These are phyloP conservation scores for Lactifluus pinguis DNA, from an alignment of 768 basidiomycete genomes.

Conservation along the genomic window DNA sequence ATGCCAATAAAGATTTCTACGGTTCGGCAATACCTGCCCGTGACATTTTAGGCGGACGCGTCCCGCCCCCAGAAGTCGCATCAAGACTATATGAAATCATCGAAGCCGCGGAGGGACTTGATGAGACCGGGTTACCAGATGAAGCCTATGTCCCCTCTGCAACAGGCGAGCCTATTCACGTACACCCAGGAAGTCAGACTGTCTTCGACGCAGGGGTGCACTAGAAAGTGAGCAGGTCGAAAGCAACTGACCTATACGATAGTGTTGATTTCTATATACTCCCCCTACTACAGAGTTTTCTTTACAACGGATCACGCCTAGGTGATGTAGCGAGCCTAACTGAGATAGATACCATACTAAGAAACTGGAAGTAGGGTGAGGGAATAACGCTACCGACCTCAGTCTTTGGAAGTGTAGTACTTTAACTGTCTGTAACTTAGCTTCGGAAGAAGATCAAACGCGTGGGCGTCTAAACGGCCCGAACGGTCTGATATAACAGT, in stretches of 20 bases:
- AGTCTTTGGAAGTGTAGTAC: too few relatives aligned
- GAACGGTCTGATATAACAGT: too few relatives aligned
- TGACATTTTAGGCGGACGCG: constrained; percentile 87
- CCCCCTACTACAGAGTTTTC: neutral
- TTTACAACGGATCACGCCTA: neutral
- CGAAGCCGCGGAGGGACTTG: constrained; percentile 89
- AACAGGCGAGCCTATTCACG: constrained; percentile 47
- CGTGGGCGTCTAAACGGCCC: too few relatives aligned
- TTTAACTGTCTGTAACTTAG: too few relatives aligned
- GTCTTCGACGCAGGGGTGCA: constrained; percentile 70
- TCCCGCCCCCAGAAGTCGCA: constrained; percentile 96
- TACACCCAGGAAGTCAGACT: constrained; percentile 37
- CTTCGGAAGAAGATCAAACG: too few relatives aligned
- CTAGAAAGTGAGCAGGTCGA: constrained; percentile 1
- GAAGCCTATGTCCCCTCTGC: constrained; percentile 69
- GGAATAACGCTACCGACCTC: too few relatives aligned
- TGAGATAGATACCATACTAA: too few relatives aligned
- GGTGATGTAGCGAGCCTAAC: neutral
- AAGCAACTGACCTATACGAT: neutral
- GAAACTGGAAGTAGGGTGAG: too few relatives aligned
- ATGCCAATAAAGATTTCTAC: constrained; percentile 94
- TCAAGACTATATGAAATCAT: constrained; percentile 91
- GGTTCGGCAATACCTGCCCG: constrained; percentile 81
- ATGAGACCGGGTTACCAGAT: constrained; percentile 74
- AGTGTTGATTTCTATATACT: neutral